Base-by-base conservation (phyloP, 495 filamentous ascomycete genomes). In the Aspergillus baeticus region DNA sequence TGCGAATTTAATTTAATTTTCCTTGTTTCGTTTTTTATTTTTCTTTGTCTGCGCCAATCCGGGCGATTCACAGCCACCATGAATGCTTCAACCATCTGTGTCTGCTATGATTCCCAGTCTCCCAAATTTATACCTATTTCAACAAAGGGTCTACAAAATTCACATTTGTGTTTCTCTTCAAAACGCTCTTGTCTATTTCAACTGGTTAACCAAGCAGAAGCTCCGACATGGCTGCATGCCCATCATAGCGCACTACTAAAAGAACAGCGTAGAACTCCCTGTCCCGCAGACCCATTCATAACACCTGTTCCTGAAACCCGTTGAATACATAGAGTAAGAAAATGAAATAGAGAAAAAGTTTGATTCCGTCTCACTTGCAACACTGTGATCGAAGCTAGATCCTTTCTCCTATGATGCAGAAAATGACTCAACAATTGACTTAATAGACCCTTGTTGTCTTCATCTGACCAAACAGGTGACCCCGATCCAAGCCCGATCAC, bases 261-360 rank as follows among this genome's bases (percentile, higher is more conserved):
- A 63, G 37, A 67, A 63, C 51, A 62, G 63, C 61, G 59, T 64
- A 61, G 56, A 67, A 67, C 61, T 66, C 66, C 54, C 49, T 67
- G 63, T 64, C 64, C 65, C 58, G 51, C 61, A 65, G 58, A 53
- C 66, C 65, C 63, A 58, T 62, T 66, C 57, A 50, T 63, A 45
- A 57, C 43, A 59, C 52, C 55, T 34, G 47, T 54, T 52, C 51
- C 45, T 59, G 54, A 49, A n/a, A 60, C 20, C 55, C 54, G 48
- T 59, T 50, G 51, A 51, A 41, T 45, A 38, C 43, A 49, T 48
- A 45, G 17, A 47, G 39, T 8, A 57, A 51, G 17, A 51, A 60
- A 53, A 49, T 54, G 54, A 42, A 61, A 52, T 35, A 39, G 20
- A 48, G 38, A 46, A 48, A 36, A 20, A 18, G 38, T 11, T 50